Evolutionary conservation across 2,329 filamentous ascomycete genomes (phyloP), one percentile per base, ranked within the genome.

Genomic region (Aureobasidium sp.): DNA sequence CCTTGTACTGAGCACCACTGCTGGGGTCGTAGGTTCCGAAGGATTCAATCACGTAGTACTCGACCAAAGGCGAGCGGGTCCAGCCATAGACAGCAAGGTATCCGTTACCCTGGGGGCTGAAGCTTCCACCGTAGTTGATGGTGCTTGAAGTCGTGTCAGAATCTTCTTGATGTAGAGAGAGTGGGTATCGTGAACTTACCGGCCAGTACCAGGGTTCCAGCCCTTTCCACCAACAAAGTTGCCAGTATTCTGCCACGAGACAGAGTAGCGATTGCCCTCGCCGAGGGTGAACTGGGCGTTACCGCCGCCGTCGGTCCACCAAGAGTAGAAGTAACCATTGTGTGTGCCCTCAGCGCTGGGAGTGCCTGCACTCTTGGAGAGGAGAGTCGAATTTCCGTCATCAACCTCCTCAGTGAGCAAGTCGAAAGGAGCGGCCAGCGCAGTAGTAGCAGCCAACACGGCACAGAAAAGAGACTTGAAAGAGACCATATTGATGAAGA

Each of bases 1-100:
- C 82, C 68, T 79, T 80, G 64, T 73, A 72, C 1, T 74, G 76
- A 65, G 75, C 76, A 61, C 65, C 64, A 2, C 16, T 25, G 27
- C 45, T 36, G 2, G 79, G 79, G 55, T 79, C 75, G 67, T 82
- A 78, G 48, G 75, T 76, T 63, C 78, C 80, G 68, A 78, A 80
- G 11, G 75, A 71, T 62, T 85, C 82, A 65, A 84, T 75, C 61
- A 85, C 79, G 72, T 84, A 84, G 74, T 83, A 84, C 65, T 84
- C 82, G 50, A 54, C 74, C 16, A 82, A 71, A 0, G 80, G 80
- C 68, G 75, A 76, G 30, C 68, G 72, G 2, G 79, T 81, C 81
- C 82, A 85, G 50, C 82, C 82, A 67, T 85, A 85, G 21, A 85
- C 70, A 16, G 81, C 72, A 21, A 85, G 75, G 68, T 84, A 84